These are phyloP conservation scores for Tuber microsphaerosporum DNA, from an alignment of 495 filamentous ascomycete species.

Conservation along the genomic window DNA sequence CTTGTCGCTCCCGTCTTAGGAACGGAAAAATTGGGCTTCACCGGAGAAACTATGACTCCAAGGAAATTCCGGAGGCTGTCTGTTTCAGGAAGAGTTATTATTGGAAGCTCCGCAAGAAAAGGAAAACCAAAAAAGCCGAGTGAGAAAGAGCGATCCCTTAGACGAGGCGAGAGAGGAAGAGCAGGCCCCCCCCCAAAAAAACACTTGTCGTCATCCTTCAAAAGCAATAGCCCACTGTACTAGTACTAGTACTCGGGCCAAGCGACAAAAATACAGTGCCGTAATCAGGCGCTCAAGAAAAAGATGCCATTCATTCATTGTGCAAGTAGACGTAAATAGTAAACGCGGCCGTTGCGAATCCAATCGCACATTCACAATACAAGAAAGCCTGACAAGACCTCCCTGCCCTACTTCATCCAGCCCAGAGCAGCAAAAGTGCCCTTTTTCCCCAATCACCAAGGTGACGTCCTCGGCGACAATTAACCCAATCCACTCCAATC, in stretches of 20 bases:
- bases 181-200: neutral
- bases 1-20: neutral
- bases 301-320: neutral
- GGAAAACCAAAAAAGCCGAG: neutral
- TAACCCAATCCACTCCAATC: neutral
- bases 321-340: neutral
- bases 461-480: neutral
- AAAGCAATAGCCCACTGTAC: neutral
- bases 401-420: neutral
- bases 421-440: neutral
- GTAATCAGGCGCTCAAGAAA: neutral
- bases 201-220: neutral
- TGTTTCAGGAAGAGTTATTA: slow-evolving; percentile 1
- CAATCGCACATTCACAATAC: neutral
- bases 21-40: neutral
- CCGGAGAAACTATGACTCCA: slow-evolving; percentile 3
- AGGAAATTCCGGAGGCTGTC: neutral
- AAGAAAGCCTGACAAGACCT: neutral
- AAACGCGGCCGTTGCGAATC: neutral
- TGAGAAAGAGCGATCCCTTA: neutral
- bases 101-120: neutral
- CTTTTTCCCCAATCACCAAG: neutral
- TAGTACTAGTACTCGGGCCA: no score
- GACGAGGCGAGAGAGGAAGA: neutral
- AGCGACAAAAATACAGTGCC: neutral